These are phyloP conservation scores for Mycena leptocephala DNA, from an alignment of 768 basidiomycete genomes.

Conservation along the genomic window DNA sequence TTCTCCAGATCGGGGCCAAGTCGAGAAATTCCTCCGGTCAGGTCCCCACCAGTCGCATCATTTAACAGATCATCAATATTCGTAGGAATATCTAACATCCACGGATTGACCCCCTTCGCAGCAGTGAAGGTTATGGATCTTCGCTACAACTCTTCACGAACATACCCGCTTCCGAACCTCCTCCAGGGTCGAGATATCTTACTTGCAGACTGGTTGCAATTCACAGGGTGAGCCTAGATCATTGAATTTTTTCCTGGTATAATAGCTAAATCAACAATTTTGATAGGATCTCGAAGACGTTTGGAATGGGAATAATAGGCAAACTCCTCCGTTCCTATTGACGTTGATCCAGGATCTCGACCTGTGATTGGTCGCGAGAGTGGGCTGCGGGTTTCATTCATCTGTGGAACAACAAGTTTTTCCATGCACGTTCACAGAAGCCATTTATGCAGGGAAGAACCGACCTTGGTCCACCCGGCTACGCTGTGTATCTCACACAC, in stretches of 20 bases:
- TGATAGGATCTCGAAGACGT: not conserved
- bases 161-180: not conserved
- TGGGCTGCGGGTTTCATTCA: conserved; percentile 17
- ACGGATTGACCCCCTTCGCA: not conserved
- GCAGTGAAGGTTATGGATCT: conserved; percentile 20
- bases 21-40: not conserved
- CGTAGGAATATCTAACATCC: not conserved
- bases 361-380: not conserved
- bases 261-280: not conserved
- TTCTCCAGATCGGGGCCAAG: not conserved
- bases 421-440: conserved; percentile 14
- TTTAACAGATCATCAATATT: not conserved
- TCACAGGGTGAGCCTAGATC: not conserved
- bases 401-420: conserved; percentile 23
- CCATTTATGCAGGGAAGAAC: conserved; percentile 12
- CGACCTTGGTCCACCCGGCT: not conserved
- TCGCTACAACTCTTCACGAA: not conserved
- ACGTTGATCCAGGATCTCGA: not conserved
- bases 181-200: conserved; percentile 4
- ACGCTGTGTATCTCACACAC: conserved; percentile 17
- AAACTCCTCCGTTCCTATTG: not conserved
- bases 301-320: not conserved
- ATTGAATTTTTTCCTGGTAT: too few relatives aligned
- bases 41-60: not conserved
- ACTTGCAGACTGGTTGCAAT: conserved; percentile 1